Base-by-base conservation (phyloP, 441 rosid genomes). In the Jatropha multifida region DNA sequence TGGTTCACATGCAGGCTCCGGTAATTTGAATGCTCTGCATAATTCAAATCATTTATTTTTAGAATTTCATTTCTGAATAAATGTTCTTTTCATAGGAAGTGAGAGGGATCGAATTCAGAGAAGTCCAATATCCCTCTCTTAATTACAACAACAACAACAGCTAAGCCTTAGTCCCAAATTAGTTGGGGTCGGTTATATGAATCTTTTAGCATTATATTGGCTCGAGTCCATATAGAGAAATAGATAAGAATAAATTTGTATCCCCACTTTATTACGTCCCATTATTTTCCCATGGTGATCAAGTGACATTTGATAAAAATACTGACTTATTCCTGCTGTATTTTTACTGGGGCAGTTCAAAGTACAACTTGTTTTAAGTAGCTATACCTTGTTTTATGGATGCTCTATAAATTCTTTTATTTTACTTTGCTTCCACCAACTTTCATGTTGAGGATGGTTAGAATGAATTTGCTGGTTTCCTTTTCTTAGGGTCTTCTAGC, bases 301-400 rank as follows among this genome's bases (percentile, higher is more conserved):
- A 32, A 32, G 2, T 32, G 32, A 32, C 32, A 32, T 32, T 32
- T 32, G 32, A 32, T 32, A 2, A 32, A 32, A 32, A 32, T 32
- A 32, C 2, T 32, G 32, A 32, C 32, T 32, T 32, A 32, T 49
- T 49, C n/a, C n/a, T 48, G 40, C 20, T 49, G 13, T 55, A 20
- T 17, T 32, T 32, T n/a, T 23, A 0, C 59, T 56, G 40, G 3
- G 61, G 27, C 6, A 10, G 13, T 69, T 20, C 14, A 15, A 46
- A 7, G 4, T 55, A 9, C 14, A 11, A 4, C 48, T 37, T 32
- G 26, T 2, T 54, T 18, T 37, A 12, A n/a, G 9, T 18, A 56
- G 65, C 65, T 71, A 17, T 55, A 56, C 32, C 32, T 71, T 56
- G 55, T 68, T 68, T 56, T 68, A 68, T 23, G 18, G 17, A 55